A percentile compares a stretch with the other conserved stretches of the same genome.
These are phyloP conservation scores for Odonthalia washingtoniensis DNA, from an alignment of 31 red algal species.

Conservation along the genomic window DNA sequence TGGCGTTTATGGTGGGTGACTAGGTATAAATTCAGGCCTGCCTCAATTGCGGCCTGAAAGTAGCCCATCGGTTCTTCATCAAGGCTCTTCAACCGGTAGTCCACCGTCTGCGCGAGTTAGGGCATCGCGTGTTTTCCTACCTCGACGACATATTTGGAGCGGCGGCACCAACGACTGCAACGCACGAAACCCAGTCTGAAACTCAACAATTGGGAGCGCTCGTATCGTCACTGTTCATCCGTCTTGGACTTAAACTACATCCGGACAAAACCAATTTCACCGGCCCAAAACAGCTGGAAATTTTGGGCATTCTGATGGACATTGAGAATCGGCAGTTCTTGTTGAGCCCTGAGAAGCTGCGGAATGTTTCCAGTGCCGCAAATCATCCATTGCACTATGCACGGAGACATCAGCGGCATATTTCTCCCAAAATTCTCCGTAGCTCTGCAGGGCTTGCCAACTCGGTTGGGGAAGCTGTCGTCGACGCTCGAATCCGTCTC, in stretches of 20 bases:
- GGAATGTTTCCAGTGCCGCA: background rate
- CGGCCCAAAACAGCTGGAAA: conserved; percentile 18
- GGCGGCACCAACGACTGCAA: conserved; percentile 2
- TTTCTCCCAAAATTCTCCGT: background rate
- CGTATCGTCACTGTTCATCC: background rate
- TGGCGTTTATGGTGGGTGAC: conserved; percentile 32
- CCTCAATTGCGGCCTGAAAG: conserved; percentile 31
- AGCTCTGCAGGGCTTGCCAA: conserved; percentile 39
- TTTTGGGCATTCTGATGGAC: conserved; percentile 34
- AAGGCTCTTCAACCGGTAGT: conserved; percentile 50
- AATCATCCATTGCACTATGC: conserved; percentile 7
- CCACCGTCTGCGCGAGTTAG: background rate
- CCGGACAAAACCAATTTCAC: conserved; percentile 16
- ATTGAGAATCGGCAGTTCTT: conserved; percentile 24
- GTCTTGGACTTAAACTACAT: conserved; percentile 33
- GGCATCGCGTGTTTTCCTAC: conserved; percentile 41
- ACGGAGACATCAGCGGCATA: background rate
- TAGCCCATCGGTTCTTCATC: conserved; percentile 20
- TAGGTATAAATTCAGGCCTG: conserved; percentile 17
- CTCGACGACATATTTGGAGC: conserved; percentile 46
- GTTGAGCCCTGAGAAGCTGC: background rate
- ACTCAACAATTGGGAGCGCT: conserved; percentile 8
- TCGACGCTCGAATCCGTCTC: conserved; percentile 29
- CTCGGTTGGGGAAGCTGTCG: background rate
- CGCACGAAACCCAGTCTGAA: conserved; percentile 1